phyloP scores from a whole-genome alignment of 768 basidiomycete genomes.

The Postia placenta region DNA sequence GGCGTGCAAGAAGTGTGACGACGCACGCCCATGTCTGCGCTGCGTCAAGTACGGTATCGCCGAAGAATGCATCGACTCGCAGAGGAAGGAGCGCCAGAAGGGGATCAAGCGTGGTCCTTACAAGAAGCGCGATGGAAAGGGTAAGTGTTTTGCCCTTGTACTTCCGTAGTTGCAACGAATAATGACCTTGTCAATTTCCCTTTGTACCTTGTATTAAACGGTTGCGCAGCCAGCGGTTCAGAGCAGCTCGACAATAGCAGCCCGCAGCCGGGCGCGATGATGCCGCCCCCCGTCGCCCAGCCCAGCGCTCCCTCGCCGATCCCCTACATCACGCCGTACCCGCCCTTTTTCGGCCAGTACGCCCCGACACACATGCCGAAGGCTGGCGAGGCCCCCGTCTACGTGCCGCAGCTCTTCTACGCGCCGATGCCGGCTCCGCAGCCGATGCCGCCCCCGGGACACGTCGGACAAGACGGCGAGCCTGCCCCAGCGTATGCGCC shows the following conservation, averaged over 20 bases:
- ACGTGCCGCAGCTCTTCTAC: slow-evolving; percentile 46
- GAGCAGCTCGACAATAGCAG: slow-evolving; percentile 1
- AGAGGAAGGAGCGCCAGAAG: slow-evolving; percentile 88
- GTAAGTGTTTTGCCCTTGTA: slow-evolving; percentile 38
- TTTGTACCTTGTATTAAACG: slow-evolving; percentile 9
- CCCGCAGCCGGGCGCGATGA: slow-evolving; percentile 26
- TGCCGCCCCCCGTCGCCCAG: slow-evolving; percentile 37
- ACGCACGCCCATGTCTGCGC: slow-evolving; percentile 86
- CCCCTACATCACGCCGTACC: slow-evolving; percentile 46
- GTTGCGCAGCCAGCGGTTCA: slow-evolving; percentile 53
- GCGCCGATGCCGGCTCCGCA: slow-evolving; percentile 33
- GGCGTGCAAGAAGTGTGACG: slow-evolving; percentile 90
- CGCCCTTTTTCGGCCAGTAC: slow-evolving; percentile 52
- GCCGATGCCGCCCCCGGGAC: slow-evolving; percentile 27
- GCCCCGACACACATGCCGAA: slow-evolving; percentile 37
- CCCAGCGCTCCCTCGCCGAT: slow-evolving; percentile 38
- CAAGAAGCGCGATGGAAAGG: slow-evolving; percentile 94
- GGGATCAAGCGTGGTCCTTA: slow-evolving; percentile 84
- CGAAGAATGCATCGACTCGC: slow-evolving; percentile 85
- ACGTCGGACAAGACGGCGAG: slow-evolving; percentile 33
- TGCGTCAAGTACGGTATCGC: slow-evolving; percentile 88
- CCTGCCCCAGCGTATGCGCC: slow-evolving; percentile 34
- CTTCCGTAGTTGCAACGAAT: slow-evolving; percentile 8
- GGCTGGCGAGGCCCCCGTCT: slow-evolving; percentile 45
- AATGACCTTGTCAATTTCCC: slow-evolving; percentile 12